Evolutionary conservation across 371 early-diverging fungal genomes (phyloP), one percentile per base, ranked within the genome.

Genomic region (Synchytrium microbalum): DNA sequence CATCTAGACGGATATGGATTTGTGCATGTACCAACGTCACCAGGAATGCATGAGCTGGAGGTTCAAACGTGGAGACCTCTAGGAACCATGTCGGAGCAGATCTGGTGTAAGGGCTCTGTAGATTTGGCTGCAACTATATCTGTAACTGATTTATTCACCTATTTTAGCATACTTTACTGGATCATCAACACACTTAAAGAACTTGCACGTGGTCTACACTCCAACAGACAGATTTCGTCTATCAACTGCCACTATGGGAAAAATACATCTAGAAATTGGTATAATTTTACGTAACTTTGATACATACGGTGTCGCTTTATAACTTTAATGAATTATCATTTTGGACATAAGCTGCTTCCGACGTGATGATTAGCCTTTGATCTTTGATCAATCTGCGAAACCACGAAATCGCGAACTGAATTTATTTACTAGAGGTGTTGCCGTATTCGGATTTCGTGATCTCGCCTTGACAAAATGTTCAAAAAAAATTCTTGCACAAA

Each of bases 1-100:
- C 32, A 1, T n/a, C 19, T 32, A 78, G 79, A 71, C 60, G 80
- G 80, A 23, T 79, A 79, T 62, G 80, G 80, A 5, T 77, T 79
- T 60, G 63, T 65, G 0, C 76, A 77, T 54, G 33, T 79, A 16
- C 80, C 80, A 0, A 72, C 75, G 19, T 67, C 74, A 1, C 80
- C 80, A 38, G 80, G 80, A 13, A 30, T 59, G n/a, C 78, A 79
- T 54, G n/a, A 14, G 13, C 27, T 79, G 0, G 80, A 77, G 24
- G 61, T 66, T 27, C 66, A 65, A 3, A 79, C 80, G 1, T 79
- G 80, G 80, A 63, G 76, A 46, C 80, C 80, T n/a, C 62, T 67
- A 0, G 74, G 75, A 16, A 69, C 69, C 0, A n/a, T 69, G 5
- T 67, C 61, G 53, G 80, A 79, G 62, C 75, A 73, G 59, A 19